Evolutionary conservation across 257 asterid genomes (phyloP), one percentile per base, ranked within the genome.

Genomic region (Solanum habrochaites): DNA sequence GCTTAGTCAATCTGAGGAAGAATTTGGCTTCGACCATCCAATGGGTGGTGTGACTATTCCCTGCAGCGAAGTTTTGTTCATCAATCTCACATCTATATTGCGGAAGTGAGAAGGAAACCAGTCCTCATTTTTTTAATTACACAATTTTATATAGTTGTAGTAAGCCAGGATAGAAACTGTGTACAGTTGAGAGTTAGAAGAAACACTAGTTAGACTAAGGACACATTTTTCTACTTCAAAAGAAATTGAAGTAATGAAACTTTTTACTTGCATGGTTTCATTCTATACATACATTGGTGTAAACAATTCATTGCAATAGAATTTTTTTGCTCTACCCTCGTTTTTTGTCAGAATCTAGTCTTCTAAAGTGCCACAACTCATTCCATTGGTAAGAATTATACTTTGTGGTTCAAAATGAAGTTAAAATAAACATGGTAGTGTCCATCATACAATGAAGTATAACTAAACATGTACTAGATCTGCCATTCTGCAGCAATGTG

Each of bases 61-160:
- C 16, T 72, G 81, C 11, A 18, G 29, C 18, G 81, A 72, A 29
- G 49, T 37, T 37, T 45, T 72, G 29, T 72, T 72, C 29, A 72
- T 35, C 11, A 18, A 72, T 72, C 47, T 90, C 9, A 89, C 86
- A 12, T 91, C 90, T 67, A 47, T 60, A 6, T 67, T 88, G 66
- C 27, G 83, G 60, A 77, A 77, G 60, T 77, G 64, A 77, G n/a
- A 77, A 42, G 37, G 39, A 43, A 42, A 25, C 32, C 10, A 45
- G 83, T 15, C 83, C 40, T 40, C 60, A 71, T 42, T 13, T 13
- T n/a, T 25, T 42, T 16, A 45, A 16, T 42, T 43, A 13, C 29
- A 35, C 47, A 72, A 23, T 4, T 37, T 72, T 72, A 18, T 72
- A 72, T 12, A 37, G 58, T n/a, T 35, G n/a, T 40, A 74, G 11